Conservation (phyloP, 1,139 yeast genomes). For the Komagataea norvegica region DNA sequence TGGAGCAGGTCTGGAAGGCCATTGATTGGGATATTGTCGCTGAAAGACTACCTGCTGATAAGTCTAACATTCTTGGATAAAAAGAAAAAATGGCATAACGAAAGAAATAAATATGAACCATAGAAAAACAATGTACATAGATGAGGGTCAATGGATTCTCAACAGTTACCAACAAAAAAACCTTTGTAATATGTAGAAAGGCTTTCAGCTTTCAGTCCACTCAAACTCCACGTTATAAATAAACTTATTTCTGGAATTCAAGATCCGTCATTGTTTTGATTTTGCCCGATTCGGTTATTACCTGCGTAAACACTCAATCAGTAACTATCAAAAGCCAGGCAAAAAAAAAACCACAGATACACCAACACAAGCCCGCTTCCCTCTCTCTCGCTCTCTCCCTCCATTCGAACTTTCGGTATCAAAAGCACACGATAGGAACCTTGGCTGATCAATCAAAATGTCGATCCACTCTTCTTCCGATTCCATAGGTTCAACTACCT, state of each 20-base stretch:
- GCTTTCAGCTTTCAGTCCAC: too few species aligned
- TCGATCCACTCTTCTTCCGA: neutral
- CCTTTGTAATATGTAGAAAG: too few species aligned
- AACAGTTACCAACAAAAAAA: too few species aligned
- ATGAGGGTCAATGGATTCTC: constrained; percentile 2
- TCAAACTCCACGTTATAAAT: too few species aligned
- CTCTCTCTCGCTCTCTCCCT: too few species aligned
- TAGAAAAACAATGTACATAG: constrained; percentile 2
- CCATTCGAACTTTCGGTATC: neutral
- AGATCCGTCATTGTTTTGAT: constrained; percentile 9
- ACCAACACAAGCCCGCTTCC: too few species aligned
- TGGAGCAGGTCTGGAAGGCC: constrained; percentile 67
- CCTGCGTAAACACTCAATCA: too few species aligned
- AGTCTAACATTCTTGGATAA: constrained; percentile 2
- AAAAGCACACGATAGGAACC: neutral
- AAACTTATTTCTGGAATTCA: neutral
- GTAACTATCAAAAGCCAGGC: neutral
- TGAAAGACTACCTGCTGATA: constrained; percentile 44
- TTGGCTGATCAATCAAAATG: neutral
- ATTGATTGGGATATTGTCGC: constrained; percentile 67
- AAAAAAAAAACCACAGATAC: neutral
- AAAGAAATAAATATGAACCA: neutral
- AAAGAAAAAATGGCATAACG: neutral
- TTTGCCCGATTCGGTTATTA: constrained; percentile 7
- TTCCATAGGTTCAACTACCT: constrained; percentile 11